Evolutionary conservation across 2,329 filamentous ascomycete species (phyloP).

Genomic region (Aspergillus ruber): DNA sequence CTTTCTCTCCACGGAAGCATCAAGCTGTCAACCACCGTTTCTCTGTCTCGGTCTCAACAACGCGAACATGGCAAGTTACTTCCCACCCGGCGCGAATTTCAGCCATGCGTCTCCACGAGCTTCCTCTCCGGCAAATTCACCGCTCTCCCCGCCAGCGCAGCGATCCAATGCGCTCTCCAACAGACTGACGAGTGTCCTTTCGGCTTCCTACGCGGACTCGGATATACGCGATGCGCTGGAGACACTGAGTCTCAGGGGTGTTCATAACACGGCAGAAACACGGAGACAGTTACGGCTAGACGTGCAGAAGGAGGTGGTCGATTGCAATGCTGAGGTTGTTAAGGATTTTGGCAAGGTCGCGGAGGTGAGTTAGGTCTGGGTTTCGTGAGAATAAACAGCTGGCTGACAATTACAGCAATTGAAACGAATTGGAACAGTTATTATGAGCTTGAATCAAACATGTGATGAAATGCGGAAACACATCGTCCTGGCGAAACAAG

Average conservation of each 20-base stretch:
- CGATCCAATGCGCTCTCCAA: constrained; percentile 64
- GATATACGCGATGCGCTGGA: constrained; percentile 82
- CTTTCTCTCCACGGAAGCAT: not conserved
- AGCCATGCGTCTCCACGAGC: constrained; percentile 17
- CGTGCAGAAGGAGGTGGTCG: constrained; percentile 85
- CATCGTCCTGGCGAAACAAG: constrained; percentile 65
- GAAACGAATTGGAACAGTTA: constrained; percentile 70
- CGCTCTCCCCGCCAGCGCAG: constrained; percentile 26
- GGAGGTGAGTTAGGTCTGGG: constrained; percentile 52
- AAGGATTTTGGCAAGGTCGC: constrained; percentile 83
- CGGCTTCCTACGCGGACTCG: constrained; percentile 83
- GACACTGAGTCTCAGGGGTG: constrained; percentile 65
- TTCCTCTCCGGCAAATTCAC: constrained; percentile 20
- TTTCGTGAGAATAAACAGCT: not conserved
- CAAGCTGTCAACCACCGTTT: constrained; percentile 11
- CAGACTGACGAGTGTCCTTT: constrained; percentile 78
- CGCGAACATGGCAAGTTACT: constrained; percentile 30
- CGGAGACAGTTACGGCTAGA: constrained; percentile 73
- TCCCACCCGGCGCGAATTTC: constrained; percentile 15
- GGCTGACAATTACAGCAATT: constrained; percentile 60
- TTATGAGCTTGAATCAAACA: constrained; percentile 69
- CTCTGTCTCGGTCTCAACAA: constrained; percentile 10
- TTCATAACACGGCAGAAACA: constrained; percentile 69
- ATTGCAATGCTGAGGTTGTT: constrained; percentile 84
- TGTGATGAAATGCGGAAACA: constrained; percentile 76